Evolutionary conservation across 164 flowering plant species (phyloP).

Genomic region (Liquidambar formosana): DNA sequence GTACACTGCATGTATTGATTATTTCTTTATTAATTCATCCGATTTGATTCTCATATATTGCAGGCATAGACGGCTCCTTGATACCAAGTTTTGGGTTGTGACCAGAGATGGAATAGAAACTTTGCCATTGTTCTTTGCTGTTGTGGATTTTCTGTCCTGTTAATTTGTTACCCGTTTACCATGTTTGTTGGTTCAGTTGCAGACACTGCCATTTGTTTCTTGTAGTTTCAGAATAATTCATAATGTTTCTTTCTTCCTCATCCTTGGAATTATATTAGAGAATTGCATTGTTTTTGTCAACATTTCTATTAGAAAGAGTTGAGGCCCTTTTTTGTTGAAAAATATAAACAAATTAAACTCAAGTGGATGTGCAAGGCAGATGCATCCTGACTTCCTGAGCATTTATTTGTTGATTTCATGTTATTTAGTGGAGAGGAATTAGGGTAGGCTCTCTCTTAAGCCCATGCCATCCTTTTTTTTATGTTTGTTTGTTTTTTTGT

Average conservation of each 20-base stretch:
- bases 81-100: neutral
- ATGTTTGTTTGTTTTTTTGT: no score
- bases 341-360: no score
- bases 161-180: slow-evolving; percentile 7
- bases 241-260: neutral
- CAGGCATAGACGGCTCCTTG: slow-evolving; percentile 31
- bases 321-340: no score
- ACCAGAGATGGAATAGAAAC: neutral
- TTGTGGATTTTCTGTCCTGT: slow-evolving; percentile 2
- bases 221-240: slow-evolving; percentile 27
- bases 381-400: no score
- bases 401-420: no score
- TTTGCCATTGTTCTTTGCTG: neutral
- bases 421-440: no score
- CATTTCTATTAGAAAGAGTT: no score
- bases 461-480: no score
- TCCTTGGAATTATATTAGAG: neutral
- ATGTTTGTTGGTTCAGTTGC: slow-evolving; percentile 5
- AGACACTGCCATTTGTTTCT: slow-evolving; percentile 15
- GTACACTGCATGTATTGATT: slow-evolving; percentile 29
- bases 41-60: neutral
- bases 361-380: no score
- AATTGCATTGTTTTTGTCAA: slow-evolving; percentile 3
- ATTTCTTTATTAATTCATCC: neutral
- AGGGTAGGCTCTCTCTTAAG: no score